Evolutionary conservation across 164 flowering plant species (phyloP).

Genomic region (Kalanchoe fedtschenkoi): DNA sequence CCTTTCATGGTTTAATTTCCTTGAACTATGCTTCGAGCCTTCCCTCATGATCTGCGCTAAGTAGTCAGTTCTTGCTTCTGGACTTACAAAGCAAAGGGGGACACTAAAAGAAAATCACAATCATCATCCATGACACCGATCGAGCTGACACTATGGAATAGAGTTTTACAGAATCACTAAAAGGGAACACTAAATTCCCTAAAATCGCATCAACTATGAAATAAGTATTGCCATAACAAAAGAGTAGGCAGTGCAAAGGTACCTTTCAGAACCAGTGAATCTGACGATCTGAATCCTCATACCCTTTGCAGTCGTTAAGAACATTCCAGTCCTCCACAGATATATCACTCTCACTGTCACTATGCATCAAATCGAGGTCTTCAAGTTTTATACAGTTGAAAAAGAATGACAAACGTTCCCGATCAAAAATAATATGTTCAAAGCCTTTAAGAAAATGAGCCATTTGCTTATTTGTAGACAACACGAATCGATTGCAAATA

Average conservation of each 20-base stretch:
- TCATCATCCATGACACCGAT: too few relatives aligned
- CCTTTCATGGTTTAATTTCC: too few relatives aligned
- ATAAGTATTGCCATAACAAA: not conserved
- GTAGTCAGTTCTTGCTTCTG: too few relatives aligned
- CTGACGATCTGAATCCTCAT: slow-evolving; percentile 52
- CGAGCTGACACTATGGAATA: too few relatives aligned
- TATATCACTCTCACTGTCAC: slow-evolving; percentile 61
- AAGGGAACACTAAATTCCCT: too few relatives aligned
- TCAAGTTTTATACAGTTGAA: slow-evolving; percentile 59
- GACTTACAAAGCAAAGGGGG: too few relatives aligned
- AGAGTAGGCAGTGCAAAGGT: slow-evolving; percentile 3
- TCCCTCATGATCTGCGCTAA: too few relatives aligned
- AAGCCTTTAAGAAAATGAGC: slow-evolving; percentile 63
- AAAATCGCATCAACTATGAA: too few relatives aligned
- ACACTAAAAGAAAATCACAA: too few relatives aligned
- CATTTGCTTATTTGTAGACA: slow-evolving; percentile 52
- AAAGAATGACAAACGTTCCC: slow-evolving; percentile 25
- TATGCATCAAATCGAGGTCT: slow-evolving; percentile 70
- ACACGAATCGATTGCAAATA: slow-evolving; percentile 54
- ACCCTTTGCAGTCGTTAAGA: slow-evolving; percentile 82
- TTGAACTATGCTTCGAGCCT: too few relatives aligned
- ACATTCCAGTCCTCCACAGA: slow-evolving; percentile 78
- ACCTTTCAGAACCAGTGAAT: slow-evolving; percentile 95
- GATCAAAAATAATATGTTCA: slow-evolving; percentile 39
- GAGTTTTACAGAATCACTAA: too few relatives aligned